phyloP scores from a whole-genome alignment of 2,329 filamentous ascomycete genomes.

The Nemania sp. region DNA sequence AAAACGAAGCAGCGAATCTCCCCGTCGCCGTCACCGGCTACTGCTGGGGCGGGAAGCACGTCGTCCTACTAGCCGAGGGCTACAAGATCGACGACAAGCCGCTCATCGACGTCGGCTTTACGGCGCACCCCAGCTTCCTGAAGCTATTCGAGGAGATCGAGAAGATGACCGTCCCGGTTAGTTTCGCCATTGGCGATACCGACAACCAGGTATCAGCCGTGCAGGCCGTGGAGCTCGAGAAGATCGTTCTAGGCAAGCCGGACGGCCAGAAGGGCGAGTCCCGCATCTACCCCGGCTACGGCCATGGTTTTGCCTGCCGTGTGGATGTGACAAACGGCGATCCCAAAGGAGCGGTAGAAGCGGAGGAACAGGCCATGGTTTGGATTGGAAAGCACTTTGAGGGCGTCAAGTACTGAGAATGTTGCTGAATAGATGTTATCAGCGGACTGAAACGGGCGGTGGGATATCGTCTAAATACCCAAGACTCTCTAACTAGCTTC shows the following conservation, averaged over 20 bases:
- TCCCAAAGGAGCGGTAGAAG: slow-evolving; percentile 44
- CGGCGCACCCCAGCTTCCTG: slow-evolving; percentile 65
- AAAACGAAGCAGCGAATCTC: slow-evolving; percentile 47
- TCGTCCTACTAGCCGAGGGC: slow-evolving; percentile 60
- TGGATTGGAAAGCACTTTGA: slow-evolving; percentile 49
- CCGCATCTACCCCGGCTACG: slow-evolving; percentile 53
- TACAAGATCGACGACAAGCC: slow-evolving; percentile 47
- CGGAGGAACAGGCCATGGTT: slow-evolving; percentile 49
- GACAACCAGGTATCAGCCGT: slow-evolving; percentile 56
- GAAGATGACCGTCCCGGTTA: slow-evolving; percentile 58
- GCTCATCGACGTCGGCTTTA: slow-evolving; percentile 65
- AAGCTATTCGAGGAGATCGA: slow-evolving; percentile 61
- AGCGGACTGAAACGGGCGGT: too few relatives aligned
- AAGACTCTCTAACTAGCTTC: too few relatives aligned
- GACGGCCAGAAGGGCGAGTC: slow-evolving; percentile 53
- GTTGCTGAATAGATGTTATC: not conserved
- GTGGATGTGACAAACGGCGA: slow-evolving; percentile 43
- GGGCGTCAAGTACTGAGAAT: slow-evolving; percentile 33
- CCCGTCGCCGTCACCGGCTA: slow-evolving; percentile 68
- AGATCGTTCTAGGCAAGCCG: slow-evolving; percentile 53
- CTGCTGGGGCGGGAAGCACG: slow-evolving; percentile 72
- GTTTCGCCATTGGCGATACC: slow-evolving; percentile 59
- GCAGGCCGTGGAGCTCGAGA: slow-evolving; percentile 52
- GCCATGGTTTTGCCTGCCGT: slow-evolving; percentile 57
- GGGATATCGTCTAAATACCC: too few relatives aligned